phyloP scores from a whole-genome alignment of 345 rosid genomes.

The Geranium brycei region DNA sequence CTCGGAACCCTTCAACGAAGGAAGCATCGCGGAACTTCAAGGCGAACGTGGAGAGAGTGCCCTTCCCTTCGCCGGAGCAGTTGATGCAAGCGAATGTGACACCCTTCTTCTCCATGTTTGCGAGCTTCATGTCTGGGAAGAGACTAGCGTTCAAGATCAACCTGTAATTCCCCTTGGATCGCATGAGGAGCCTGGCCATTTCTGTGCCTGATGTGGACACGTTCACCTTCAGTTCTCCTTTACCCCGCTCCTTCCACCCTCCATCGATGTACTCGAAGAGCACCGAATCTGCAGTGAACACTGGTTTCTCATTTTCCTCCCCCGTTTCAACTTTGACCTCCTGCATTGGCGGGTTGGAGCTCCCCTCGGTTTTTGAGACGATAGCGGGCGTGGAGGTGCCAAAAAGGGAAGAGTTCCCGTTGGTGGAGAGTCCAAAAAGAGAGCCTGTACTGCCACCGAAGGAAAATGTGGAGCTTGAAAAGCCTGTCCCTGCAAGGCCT shows the following conservation, averaged over 20 bases:
- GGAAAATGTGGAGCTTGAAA: conserved; percentile 54
- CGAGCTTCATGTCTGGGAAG: conserved; percentile 82
- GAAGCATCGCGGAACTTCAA: conserved; percentile 68
- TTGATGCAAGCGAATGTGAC: conserved; percentile 83
- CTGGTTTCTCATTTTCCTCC: conserved; percentile 77
- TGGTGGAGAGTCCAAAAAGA: conserved; percentile 39
- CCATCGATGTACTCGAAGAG: conserved; percentile 64
- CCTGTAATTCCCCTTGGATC: conserved; percentile 83
- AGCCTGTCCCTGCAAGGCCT: conserved; percentile 83
- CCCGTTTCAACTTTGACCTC: conserved; percentile 84
- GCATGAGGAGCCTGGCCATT: conserved; percentile 72
- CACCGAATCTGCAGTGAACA: conserved; percentile 63
- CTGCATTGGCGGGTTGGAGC: conserved; percentile 52
- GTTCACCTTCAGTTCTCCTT: conserved; percentile 85
- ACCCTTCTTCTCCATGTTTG: conserved; percentile 91
- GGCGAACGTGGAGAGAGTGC: conserved; percentile 63
- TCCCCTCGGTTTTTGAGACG: conserved; percentile 48
- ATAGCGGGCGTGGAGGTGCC: conserved; percentile 32
- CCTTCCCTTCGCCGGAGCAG: conserved; percentile 48
- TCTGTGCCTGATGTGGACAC: conserved; percentile 41
- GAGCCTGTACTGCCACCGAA: conserved; percentile 33
- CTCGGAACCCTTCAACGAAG: conserved; percentile 55
- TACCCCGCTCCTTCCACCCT: conserved; percentile 95
- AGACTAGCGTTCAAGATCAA: conserved; percentile 81
- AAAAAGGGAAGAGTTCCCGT: conserved; percentile 53